phyloP scores from a whole-genome alignment of 805 yeast genomes.

The Metschnikowia amazonensis region DNA sequence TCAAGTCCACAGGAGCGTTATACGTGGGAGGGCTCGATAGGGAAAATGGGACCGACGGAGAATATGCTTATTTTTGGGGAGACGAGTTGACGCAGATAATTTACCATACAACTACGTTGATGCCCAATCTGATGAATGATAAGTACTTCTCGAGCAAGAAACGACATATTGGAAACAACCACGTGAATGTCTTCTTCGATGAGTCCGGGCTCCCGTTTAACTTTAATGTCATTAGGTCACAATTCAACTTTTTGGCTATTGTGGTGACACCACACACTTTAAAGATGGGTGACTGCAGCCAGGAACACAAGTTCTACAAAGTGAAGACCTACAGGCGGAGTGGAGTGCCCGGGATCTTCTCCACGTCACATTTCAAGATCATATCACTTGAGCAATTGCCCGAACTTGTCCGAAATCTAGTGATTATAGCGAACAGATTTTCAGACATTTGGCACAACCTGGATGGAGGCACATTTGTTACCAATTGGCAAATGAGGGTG shows the following conservation, averaged over 20 bases:
- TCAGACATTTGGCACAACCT: conserved; percentile 71
- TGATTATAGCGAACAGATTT: conserved; percentile 63
- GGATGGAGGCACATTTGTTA: conserved; percentile 43
- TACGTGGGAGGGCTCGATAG: conserved; percentile 79
- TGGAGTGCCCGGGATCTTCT: conserved; percentile 73
- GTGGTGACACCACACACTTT: conserved; percentile 64
- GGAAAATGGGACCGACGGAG: conserved; percentile 67
- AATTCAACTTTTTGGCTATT: conserved; percentile 78
- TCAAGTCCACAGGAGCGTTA: conserved; percentile 48
- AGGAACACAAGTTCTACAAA: conserved; percentile 40
- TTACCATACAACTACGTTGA: conserved; percentile 77
- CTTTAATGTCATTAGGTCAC: conserved; percentile 67
- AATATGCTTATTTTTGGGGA: conserved; percentile 67
- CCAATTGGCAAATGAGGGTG: conserved; percentile 67
- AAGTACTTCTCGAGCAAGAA: conserved; percentile 54
- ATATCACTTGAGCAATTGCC: conserved; percentile 59
- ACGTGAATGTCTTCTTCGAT: conserved; percentile 76
- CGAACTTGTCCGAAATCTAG: conserved; percentile 60
- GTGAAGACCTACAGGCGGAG: conserved; percentile 62
- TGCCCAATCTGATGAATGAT: conserved; percentile 56
- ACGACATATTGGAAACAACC: conserved; percentile 82
- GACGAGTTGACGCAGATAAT: conserved; percentile 68
- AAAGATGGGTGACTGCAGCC: background rate
- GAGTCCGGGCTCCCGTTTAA: conserved; percentile 65
- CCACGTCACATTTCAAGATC: conserved; percentile 72